Evolutionary conservation across 2,329 filamentous ascomycete genomes (phyloP), one percentile per base, ranked within the genome.

Genomic region (Berkeleyomyces basicola): DNA sequence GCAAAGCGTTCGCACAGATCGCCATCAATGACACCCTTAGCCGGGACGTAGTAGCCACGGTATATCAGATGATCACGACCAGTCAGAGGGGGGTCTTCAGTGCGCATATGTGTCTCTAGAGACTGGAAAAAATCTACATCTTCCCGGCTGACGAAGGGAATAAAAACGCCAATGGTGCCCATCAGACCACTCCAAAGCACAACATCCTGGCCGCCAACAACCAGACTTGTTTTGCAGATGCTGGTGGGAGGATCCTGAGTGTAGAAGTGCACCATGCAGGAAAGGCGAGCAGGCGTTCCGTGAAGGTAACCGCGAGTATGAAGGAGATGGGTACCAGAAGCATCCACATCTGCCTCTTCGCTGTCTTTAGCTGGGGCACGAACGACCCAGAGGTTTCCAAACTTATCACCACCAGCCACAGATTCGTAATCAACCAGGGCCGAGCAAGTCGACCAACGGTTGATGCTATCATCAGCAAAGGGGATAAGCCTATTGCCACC

Each of bases 341-440:
- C 87, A 57, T 89, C 89, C 72, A 96, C 93, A 69, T 99, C 93
- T 0, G 90, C 87, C 71, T 95, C 89, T 67, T 90, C 86, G 44
- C 89, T 95, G 6, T 86, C 85, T 72, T 95, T 93, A 65, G 85
- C 78, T 0, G 92, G 90, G 69, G 88, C 93, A 58, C 93, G 87
- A 39, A 99, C 79, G 53, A 99, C 82, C 85, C 90, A 99, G 14
- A 99, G 75, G 69, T 99, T 99, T 65, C 93, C 95, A 67, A 99
- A 99, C 71, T 96, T 97, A 76, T 99, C 93, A 43, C 92, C 92
- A 43, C 92, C 93, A 2, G 90, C 91, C 33, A 88, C 84, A 0
- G 93, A 95, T 72, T 99, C 93, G 73, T 99, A 99, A 74, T 99
- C 93, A 1, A 97, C 85, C 90, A 99, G 96, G 2, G 90, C 82